Evolutionary conservation across 805 yeast genomes (phyloP).

Genomic region (Metschnikowia corniflorae): DNA sequence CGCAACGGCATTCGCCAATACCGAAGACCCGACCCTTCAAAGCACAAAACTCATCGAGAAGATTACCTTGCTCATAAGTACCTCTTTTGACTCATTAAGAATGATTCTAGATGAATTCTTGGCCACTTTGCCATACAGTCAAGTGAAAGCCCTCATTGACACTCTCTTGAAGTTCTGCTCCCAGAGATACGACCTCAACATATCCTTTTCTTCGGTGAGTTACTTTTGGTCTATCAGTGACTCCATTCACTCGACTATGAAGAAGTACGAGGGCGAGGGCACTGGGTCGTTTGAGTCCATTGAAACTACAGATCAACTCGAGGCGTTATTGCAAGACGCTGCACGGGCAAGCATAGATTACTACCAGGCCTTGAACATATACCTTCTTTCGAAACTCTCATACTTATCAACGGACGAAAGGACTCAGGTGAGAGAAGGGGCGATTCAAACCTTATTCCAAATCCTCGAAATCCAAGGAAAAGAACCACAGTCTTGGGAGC

Average conservation of each 20-base stretch:
- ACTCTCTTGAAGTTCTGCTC: slow-evolving; percentile 67
- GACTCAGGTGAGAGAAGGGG: slow-evolving; percentile 83
- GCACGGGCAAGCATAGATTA: slow-evolving; percentile 3
- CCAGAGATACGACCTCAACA: slow-evolving; percentile 73
- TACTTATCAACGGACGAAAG: slow-evolving; percentile 61
- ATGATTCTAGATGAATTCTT: slow-evolving; percentile 83
- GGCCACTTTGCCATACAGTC: slow-evolving; percentile 62
- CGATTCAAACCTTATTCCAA: slow-evolving; percentile 83
- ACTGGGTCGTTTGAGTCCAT: slow-evolving; percentile 1
- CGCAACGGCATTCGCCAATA: slow-evolving; percentile 50
- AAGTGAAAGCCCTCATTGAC: slow-evolving; percentile 63
- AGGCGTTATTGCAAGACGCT: slow-evolving; percentile 5
- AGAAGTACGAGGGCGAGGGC: not conserved
- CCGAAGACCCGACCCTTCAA: slow-evolving; percentile 10
- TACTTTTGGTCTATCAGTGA: slow-evolving; percentile 93
- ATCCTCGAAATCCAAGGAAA: slow-evolving; percentile 37
- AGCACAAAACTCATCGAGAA: slow-evolving; percentile 43
- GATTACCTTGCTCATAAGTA: slow-evolving; percentile 49
- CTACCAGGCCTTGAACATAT: slow-evolving; percentile 53
- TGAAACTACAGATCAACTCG: slow-evolving; percentile 5
- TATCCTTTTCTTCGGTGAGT: slow-evolving; percentile 86
- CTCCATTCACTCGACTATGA: slow-evolving; percentile 34
- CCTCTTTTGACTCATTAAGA: slow-evolving; percentile 79
- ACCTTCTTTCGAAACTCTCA: slow-evolving; percentile 51
- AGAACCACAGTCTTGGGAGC: slow-evolving; percentile 57